Conservation (phyloP, 768 basidiomycete species). For the Xerocomellus amylosporus region DNA sequence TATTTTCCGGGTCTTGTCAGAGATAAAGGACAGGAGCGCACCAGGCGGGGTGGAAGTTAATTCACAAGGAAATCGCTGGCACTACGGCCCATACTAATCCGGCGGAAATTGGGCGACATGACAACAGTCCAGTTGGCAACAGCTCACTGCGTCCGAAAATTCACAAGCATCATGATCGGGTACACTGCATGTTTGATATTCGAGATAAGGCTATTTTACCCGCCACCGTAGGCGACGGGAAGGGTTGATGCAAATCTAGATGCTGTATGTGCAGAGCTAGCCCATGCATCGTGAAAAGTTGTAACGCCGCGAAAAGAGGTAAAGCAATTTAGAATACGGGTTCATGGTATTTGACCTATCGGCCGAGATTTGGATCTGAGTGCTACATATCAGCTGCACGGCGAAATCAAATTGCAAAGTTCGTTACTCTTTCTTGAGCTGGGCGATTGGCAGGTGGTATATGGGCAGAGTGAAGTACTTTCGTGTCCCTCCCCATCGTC, state of each 20-base stretch:
- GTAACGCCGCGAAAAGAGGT: too few relatives aligned
- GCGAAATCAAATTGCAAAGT: background rate
- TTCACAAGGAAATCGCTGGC: background rate
- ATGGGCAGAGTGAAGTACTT: constrained; percentile 76
- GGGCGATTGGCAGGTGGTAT: constrained; percentile 64
- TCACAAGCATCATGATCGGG: background rate
- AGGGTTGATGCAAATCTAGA: too few relatives aligned
- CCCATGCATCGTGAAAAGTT: too few relatives aligned
- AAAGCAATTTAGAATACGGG: background rate
- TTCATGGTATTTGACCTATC: background rate
- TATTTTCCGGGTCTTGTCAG: background rate
- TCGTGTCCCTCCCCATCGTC: constrained; percentile 73
- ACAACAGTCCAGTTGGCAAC: constrained; percentile 16
- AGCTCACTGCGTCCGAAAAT: background rate
- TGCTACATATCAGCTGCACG: background rate
- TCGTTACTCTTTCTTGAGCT: constrained; percentile 23
- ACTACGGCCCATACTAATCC: background rate
- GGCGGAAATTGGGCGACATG: constrained; percentile 13
- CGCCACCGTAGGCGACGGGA: too few relatives aligned
- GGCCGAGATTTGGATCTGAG: too few relatives aligned
- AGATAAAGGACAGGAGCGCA: background rate
- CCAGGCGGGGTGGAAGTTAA: background rate
- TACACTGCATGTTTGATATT: too few relatives aligned
- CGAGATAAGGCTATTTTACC: too few relatives aligned
- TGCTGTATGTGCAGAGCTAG: too few relatives aligned